A percentile compares a stretch with the other conserved stretches of the same genome.
phyloP scores from a whole-genome alignment of 495 filamentous ascomycete genomes.

The Talaromyces adpressus region DNA sequence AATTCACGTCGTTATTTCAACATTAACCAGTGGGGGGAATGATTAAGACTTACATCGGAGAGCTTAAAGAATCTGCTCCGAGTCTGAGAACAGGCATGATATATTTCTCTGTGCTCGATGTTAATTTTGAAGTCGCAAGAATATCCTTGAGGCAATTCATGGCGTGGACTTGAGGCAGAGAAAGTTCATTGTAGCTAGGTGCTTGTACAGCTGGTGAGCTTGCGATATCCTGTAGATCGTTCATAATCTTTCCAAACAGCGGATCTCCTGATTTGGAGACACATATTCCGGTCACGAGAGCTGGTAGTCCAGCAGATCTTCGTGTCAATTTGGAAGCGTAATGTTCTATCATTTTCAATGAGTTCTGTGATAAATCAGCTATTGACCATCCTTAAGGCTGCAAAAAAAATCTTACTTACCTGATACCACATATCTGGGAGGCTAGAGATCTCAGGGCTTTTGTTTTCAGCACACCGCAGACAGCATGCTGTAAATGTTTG shows the following conservation, averaged over 20 bases:
- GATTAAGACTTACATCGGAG: conserved; percentile 42
- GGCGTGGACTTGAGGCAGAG: conserved; percentile 87
- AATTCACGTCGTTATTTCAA: neutral
- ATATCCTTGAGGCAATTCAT: conserved; percentile 86
- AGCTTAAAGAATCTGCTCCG: conserved; percentile 62
- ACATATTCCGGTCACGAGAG: conserved; percentile 72
- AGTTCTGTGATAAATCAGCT: conserved; percentile 33
- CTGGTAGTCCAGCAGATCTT: conserved; percentile 85
- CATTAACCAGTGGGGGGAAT: neutral
- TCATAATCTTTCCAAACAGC: conserved; percentile 43
- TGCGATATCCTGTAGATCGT: conserved; percentile 53
- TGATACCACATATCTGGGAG: conserved; percentile 55
- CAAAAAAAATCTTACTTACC: conserved; percentile 31
- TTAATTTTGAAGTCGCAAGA: conserved; percentile 70
- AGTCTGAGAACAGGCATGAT: conserved; percentile 67
- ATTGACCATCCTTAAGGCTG: neutral
- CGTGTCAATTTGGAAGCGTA: conserved; percentile 75
- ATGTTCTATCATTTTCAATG: conserved; percentile 56
- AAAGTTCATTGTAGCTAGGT: conserved; percentile 37
- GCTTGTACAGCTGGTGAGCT: conserved; percentile 40
- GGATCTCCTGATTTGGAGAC: conserved; percentile 27
- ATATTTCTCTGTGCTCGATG: conserved; percentile 53
- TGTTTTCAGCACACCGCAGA: conserved; percentile 45
- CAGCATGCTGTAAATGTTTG: conserved; percentile 81
- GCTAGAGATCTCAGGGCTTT: conserved; percentile 32